Conservation (phyloP, 345 rosid species). For the Citropsis articulata region DNA sequence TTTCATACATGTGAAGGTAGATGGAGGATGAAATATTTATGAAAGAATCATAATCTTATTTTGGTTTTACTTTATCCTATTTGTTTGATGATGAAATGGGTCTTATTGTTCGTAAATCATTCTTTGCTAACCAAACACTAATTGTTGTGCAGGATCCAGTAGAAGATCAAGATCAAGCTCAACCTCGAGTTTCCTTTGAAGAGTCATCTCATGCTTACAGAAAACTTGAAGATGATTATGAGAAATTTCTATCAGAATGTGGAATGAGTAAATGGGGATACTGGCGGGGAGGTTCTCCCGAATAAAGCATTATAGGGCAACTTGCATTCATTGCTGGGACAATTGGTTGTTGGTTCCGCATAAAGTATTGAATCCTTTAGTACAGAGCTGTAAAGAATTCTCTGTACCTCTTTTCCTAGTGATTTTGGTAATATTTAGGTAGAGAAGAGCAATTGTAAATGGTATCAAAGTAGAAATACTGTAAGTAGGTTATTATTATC, state of each 20-base stretch:
- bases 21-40: neutral
- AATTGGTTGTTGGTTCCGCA: neutral
- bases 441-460: neutral
- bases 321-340: neutral
- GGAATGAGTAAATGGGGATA: constrained; percentile 34
- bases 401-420: neutral
- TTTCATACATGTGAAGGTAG: neutral
- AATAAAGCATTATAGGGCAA: constrained; percentile 7
- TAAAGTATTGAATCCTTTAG: neutral
- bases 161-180: constrained; percentile 21
- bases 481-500: neutral
- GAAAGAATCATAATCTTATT: neutral
- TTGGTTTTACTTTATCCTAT: neutral
- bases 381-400: neutral
- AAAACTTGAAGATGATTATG: constrained; percentile 35
- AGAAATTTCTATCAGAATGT: constrained; percentile 38
- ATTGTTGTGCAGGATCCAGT: constrained; percentile 11
- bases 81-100: neutral
- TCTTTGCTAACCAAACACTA: neutral
- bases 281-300: constrained; percentile 31
- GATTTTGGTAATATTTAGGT: neutral
- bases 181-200: constrained; percentile 17
- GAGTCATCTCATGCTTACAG: constrained; percentile 16
- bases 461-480: neutral
- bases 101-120: neutral